phyloP scores from a whole-genome alignment of 768 basidiomycete genomes.

The Guyanaporus albipodus region DNA sequence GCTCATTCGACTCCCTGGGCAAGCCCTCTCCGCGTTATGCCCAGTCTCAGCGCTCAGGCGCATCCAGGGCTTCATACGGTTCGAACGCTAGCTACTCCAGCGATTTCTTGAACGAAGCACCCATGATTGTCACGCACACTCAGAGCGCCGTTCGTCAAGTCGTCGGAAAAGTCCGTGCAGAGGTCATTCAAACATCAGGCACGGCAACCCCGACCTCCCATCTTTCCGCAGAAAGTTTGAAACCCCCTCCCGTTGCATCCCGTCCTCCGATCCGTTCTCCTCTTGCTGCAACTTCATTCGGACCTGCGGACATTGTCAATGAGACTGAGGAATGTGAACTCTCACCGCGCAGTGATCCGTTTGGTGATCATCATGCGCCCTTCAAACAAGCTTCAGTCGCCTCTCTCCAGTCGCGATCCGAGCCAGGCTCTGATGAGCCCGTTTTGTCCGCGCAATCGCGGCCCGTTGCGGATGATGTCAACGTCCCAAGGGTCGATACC shows the following conservation, averaged over 20 bases:
- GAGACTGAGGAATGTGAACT: conserved; percentile 39
- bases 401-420: conserved; percentile 24
- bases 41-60: conserved; percentile 51
- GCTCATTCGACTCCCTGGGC: conserved; percentile 49
- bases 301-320: conserved; percentile 57
- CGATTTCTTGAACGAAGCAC: conserved; percentile 76
- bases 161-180: conserved; percentile 72
- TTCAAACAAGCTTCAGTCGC: conserved; percentile 10
- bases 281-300: conserved; percentile 66
- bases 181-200: conserved; percentile 64
- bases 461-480: conserved; percentile 56
- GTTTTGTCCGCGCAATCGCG: conserved; percentile 50
- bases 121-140: conserved; percentile 73
- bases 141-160: conserved; percentile 65
- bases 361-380: conserved; percentile 51
- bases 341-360: conserved; percentile 46
- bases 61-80: conserved; percentile 65
- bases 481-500: conserved; percentile 65
- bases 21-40: conserved; percentile 35
- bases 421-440: conserved; percentile 38
- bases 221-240: conserved; percentile 36
- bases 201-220: conserved; percentile 28
- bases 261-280: conserved; percentile 59
- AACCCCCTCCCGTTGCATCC: conserved; percentile 34
- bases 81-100: conserved; percentile 73